phyloP scores from a whole-genome alignment of 305 asterid species.

The Fraxinus sp. region DNA sequence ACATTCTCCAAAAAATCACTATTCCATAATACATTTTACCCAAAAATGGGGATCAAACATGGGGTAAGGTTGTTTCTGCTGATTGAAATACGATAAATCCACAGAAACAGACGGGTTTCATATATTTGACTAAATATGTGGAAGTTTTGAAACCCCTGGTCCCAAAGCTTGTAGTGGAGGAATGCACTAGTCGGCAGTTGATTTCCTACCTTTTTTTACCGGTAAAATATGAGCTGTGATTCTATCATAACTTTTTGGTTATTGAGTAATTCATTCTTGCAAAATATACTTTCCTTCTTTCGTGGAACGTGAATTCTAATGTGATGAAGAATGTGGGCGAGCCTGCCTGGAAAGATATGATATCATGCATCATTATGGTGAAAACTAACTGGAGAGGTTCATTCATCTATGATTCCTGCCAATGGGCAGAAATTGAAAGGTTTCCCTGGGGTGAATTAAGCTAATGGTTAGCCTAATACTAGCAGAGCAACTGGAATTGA shows the following conservation, averaged over 20 bases:
- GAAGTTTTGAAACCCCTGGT: background rate
- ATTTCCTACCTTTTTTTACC: background rate
- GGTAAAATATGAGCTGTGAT: background rate
- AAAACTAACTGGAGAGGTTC: background rate
- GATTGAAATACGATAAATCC: background rate
- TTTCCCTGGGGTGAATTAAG: background rate
- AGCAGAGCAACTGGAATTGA: background rate
- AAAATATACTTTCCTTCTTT: background rate
- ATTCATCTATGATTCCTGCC: background rate
- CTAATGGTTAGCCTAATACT: background rate
- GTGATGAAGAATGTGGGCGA: background rate
- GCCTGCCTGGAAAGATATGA: background rate
- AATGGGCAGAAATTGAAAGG: background rate
- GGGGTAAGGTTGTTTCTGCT: background rate
- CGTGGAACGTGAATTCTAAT: background rate
- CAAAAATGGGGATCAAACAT: background rate
- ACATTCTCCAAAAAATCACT: background rate
- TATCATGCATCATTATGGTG: background rate
- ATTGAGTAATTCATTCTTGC: background rate
- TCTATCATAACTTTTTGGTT: background rate
- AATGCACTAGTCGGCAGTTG: background rate
- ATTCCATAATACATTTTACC: background rate
- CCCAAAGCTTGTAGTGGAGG: background rate
- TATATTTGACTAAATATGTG: background rate
- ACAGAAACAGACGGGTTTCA: background rate